A percentile compares a stretch with the other conserved stretches of the same genome.
phyloP scores from a whole-genome alignment of 2,329 filamentous ascomycete species.

The Penicillium rolfsii region DNA sequence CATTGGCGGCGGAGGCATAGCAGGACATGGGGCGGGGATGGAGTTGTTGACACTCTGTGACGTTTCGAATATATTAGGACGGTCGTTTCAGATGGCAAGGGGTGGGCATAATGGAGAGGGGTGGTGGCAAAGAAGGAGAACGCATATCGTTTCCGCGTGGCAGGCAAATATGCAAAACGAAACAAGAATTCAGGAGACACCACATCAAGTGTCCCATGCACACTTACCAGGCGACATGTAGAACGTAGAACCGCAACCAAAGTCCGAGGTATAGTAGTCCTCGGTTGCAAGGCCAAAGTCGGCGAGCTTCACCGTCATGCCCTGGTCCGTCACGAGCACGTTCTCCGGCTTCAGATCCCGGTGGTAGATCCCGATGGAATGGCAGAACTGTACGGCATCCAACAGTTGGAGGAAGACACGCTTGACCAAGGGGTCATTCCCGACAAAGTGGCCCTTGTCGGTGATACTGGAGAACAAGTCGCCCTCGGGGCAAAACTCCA shows the following conservation, averaged over 20 bases:
- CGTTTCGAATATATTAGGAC: constrained; percentile 31
- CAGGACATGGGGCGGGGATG: constrained; percentile 70
- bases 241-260: constrained; percentile 96
- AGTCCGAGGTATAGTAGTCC: constrained; percentile 83
- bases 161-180: neutral
- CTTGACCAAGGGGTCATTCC: constrained; percentile 86
- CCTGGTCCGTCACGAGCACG: constrained; percentile 85
- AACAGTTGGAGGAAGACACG: constrained; percentile 91
- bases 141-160: neutral
- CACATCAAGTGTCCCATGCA: constrained; percentile 10
- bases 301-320: constrained; percentile 89
- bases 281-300: constrained; percentile 95
- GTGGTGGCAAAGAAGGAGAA: too few relatives aligned
- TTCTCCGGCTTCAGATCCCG: constrained; percentile 98
- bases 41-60: constrained; percentile 87
- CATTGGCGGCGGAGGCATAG: constrained; percentile 92
- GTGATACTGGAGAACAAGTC: constrained; percentile 98
- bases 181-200: neutral
- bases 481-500: constrained; percentile 96
- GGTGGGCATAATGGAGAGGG: neutral
- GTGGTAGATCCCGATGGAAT: constrained; percentile 91
- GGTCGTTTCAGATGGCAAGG: constrained; percentile 6
- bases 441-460: constrained; percentile 88
- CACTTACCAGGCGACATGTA: constrained; percentile 98
- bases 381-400: constrained; percentile 95